phyloP scores from a whole-genome alignment of 2,329 filamentous ascomycete genomes.

The Sclerotiophoma versabilis region DNA sequence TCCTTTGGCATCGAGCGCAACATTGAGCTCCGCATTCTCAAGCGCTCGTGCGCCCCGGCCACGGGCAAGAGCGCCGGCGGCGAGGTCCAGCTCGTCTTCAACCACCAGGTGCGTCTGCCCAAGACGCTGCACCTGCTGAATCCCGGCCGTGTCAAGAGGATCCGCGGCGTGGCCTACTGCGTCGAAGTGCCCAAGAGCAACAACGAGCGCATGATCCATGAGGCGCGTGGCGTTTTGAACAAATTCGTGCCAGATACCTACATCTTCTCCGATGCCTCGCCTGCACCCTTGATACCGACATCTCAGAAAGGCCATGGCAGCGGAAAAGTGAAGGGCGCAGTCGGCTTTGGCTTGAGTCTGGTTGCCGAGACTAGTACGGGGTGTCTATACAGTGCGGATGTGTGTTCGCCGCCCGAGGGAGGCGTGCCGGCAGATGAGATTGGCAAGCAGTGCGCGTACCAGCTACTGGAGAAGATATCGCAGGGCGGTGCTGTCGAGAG shows the following conservation, averaged over 20 bases:
- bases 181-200: constrained; percentile 91
- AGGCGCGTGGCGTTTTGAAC: constrained; percentile 86
- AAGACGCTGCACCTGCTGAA: constrained; percentile 91
- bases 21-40: constrained; percentile 84
- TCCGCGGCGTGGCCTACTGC: constrained; percentile 92
- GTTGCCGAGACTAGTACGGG: constrained; percentile 93
- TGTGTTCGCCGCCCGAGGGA: constrained; percentile 74
- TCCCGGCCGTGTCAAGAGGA: constrained; percentile 83
- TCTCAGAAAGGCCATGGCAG: constrained; percentile 71
- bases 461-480: constrained; percentile 82
- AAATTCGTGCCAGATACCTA: constrained; percentile 84
- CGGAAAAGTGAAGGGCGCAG: constrained; percentile 69
- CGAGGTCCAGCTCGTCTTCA: constrained; percentile 91
- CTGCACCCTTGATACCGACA: constrained; percentile 67
- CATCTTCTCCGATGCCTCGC: constrained; percentile 74
- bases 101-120: constrained; percentile 88
- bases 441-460: constrained; percentile 85
- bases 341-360: constrained; percentile 89
- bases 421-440: constrained; percentile 89
- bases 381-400: constrained; percentile 86
- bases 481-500: constrained; percentile 82
- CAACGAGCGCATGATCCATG: constrained; percentile 94
- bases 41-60: constrained; percentile 72
- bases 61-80: constrained; percentile 83
- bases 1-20: constrained; percentile 87